Evolutionary conservation across 495 filamentous ascomycete species (phyloP).

Genomic region (Hyaloscypha bicolor): DNA sequence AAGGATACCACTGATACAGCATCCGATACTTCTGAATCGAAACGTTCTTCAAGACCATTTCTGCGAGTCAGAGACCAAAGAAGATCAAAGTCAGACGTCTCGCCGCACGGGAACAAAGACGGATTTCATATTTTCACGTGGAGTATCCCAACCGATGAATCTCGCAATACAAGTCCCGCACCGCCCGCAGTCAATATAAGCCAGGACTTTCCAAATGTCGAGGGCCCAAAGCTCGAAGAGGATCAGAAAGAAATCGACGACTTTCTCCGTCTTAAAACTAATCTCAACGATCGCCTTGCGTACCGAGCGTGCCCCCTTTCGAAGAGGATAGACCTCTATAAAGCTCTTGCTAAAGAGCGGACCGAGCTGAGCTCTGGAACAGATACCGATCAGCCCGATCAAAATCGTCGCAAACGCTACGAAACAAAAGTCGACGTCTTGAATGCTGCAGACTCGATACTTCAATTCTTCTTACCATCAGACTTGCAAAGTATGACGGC

Average conservation of each 20-base stretch:
- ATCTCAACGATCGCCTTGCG: conserved; percentile 18
- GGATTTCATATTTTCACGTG: no score
- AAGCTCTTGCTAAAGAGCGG: conserved; percentile 4
- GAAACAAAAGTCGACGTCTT: conserved; percentile 35
- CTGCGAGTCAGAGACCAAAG: no score
- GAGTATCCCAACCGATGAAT: no score
- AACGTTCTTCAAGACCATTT: no score
- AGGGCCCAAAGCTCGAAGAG: no score
- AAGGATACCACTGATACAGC: no score
- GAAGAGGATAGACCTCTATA: conserved; percentile 12
- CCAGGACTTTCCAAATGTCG: no score
- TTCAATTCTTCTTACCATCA: conserved; percentile 40
- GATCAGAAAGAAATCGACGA: conserved; percentile 30
- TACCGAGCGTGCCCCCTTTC: conserved; percentile 19
- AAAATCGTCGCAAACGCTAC: conserved; percentile 22
- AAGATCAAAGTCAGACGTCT: no score
- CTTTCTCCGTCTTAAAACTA: conserved; percentile 20
- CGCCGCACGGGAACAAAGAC: no score
- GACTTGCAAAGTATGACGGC: conserved; percentile 31
- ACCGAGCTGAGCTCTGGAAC: neutral
- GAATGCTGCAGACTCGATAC: conserved; percentile 37
- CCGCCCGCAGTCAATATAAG: no score
- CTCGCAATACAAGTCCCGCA: no score
- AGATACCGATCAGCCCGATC: neutral
- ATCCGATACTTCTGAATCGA: no score